Percentiles rank a stretch among this genome's conserved stretches.
Conservation (phyloP, 257 asterid species). For the Sherardia arvensis region DNA sequence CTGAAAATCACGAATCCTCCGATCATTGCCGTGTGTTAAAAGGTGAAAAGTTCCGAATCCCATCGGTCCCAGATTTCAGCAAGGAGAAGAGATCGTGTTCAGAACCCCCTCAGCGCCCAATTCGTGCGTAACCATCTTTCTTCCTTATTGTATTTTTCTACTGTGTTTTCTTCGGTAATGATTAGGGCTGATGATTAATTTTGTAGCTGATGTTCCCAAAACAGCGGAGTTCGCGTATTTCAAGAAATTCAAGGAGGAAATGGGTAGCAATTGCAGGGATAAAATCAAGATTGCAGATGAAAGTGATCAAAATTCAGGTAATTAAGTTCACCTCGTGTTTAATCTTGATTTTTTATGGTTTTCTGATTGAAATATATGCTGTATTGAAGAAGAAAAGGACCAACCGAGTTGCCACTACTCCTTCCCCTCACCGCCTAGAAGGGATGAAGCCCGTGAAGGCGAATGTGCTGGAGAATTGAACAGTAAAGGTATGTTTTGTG, state of each 20-base stretch:
- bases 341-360: not conserved
- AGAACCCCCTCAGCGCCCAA: conserved; percentile 23
- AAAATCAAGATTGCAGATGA: conserved; percentile 16
- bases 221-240: conserved; percentile 80
- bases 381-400: conserved; percentile 31
- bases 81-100: conserved; percentile 43
- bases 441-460: conserved; percentile 10
- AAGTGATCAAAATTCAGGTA: conserved; percentile 29
- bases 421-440: conserved; percentile 37
- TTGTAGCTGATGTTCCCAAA: conserved; percentile 59
- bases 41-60: not conserved
- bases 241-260: conserved; percentile 43
- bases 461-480: conserved; percentile 10
- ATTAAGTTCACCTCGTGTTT: not conserved
- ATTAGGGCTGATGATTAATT: not conserved
- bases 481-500: conserved; percentile 26
- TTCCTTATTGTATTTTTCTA: not conserved
- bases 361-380: conserved; percentile 10
- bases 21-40: conserved; percentile 22
- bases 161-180: not conserved
- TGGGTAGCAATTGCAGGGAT: conserved; percentile 16
- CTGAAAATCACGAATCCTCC: conserved; percentile 22
- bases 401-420: conserved; percentile 20
- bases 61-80: conserved; percentile 24
- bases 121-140: not conserved